Conservation (phyloP, 2,329 filamentous ascomycete genomes). For the Simplicillium sp. region DNA sequence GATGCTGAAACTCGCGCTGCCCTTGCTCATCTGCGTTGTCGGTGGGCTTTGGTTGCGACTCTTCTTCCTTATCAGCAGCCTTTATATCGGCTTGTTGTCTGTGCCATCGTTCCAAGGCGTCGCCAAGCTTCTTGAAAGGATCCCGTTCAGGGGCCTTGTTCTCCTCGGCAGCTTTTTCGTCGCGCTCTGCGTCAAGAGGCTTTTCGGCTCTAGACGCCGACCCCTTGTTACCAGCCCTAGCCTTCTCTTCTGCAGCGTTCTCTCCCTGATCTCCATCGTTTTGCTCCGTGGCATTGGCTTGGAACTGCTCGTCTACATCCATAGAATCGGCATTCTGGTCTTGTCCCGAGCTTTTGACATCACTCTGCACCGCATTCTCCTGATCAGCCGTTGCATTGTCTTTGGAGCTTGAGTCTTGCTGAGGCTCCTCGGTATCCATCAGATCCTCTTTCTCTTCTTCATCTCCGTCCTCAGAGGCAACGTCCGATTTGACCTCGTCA, state of each 20-base stretch:
- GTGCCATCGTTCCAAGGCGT: constrained; percentile 89
- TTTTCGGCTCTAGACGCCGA: constrained; percentile 38
- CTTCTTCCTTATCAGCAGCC: constrained; percentile 37
- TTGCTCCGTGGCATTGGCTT: constrained; percentile 51
- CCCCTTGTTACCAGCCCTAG: constrained; percentile 55
- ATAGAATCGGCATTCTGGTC: constrained; percentile 56
- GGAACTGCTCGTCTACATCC: constrained; percentile 52
- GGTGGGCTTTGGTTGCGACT: constrained; percentile 33
- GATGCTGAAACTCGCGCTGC: constrained; percentile 83
- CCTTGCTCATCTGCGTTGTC: constrained; percentile 58
- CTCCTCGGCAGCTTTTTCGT: constrained; percentile 33
- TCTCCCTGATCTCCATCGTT: constrained; percentile 60
- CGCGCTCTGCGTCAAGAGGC: constrained; percentile 34
- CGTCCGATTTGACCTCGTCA: constrained; percentile 12
- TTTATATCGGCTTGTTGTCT: constrained; percentile 77
- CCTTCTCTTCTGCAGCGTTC: constrained; percentile 52
- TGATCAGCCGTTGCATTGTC: constrained; percentile 43
- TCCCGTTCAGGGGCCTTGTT: constrained; percentile 39
- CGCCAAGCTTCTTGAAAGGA: constrained; percentile 89
- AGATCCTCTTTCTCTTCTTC: constrained; percentile 19
- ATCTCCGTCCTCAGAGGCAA: constrained; percentile 15
- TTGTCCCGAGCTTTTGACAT: constrained; percentile 53
- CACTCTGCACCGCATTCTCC: constrained; percentile 55
- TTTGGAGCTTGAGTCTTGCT: constrained; percentile 5
- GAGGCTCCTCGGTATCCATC: constrained; percentile 29